A percentile compares a stretch with the other conserved stretches of the same genome.
Conservation (phyloP, 2,329 filamentous ascomycete genomes). For the Teratosphaeria pseudoeucalypti region DNA sequence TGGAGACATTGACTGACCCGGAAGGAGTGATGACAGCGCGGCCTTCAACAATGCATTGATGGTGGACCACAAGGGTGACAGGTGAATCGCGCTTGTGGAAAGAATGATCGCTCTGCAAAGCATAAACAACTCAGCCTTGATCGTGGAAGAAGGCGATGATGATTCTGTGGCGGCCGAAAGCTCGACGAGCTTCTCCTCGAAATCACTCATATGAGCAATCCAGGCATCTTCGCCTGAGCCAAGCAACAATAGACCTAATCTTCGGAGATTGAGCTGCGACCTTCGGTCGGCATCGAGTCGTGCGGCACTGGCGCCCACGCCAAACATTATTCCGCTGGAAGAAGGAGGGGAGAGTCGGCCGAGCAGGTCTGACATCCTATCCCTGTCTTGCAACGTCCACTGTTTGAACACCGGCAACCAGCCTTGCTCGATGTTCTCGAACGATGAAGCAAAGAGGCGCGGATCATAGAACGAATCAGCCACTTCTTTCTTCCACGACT, state of each 20-base stretch:
- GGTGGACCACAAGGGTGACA: conserved; percentile 81
- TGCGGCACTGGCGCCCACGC: conserved; percentile 90
- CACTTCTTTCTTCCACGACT: conserved; percentile 87
- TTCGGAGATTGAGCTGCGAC: conserved; percentile 78
- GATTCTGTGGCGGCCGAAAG: conserved; percentile 72
- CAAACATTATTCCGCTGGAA: conserved; percentile 93
- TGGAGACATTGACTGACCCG: conserved; percentile 49
- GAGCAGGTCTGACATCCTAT: conserved; percentile 72
- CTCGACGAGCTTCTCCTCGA: conserved; percentile 79
- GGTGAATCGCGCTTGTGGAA: conserved; percentile 65
- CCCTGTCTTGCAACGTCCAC: conserved; percentile 79
- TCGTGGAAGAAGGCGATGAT: conserved; percentile 84
- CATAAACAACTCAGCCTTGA: conserved; percentile 82
- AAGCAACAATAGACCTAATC: conserved; percentile 69
- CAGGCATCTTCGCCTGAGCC: conserved; percentile 70
- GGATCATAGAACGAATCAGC: conserved; percentile 84
- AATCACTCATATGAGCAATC: conserved; percentile 58
- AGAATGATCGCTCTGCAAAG: conserved; percentile 73
- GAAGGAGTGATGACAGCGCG: conserved; percentile 63
- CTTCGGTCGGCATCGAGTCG: conserved; percentile 89
- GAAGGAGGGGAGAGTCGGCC: conserved; percentile 71
- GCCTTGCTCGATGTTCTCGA: conserved; percentile 55
- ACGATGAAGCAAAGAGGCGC: conserved; percentile 66
- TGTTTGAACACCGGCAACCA: conserved; percentile 81
- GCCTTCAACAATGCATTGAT: conserved; percentile 78